phyloP scores from a whole-genome alignment of 495 filamentous ascomycete species.

The Letharia lupina region DNA sequence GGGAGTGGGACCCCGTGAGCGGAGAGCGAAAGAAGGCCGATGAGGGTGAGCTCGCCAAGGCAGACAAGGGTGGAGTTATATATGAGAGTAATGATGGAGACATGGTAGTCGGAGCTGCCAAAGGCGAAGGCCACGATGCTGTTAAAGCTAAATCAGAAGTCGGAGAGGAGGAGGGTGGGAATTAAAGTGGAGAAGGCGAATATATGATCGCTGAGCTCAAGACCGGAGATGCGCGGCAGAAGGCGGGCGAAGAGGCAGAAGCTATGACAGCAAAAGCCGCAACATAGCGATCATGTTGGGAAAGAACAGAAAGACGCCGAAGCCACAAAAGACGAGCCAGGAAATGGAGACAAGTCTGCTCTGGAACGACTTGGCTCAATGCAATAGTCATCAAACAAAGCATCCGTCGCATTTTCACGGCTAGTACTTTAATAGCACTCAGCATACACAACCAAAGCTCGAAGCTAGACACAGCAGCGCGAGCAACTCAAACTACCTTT shows the following conservation, averaged over 20 bases:
- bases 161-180: background rate
- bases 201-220: background rate
- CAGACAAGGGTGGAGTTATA: constrained; percentile 50
- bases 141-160: background rate
- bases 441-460: too few relatives aligned
- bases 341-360: background rate
- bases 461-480: too few relatives aligned
- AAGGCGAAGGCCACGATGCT: background rate
- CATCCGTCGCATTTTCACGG: too few relatives aligned
- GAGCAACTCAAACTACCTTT: too few relatives aligned
- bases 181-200: background rate
- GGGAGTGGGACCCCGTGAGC: constrained; percentile 67
- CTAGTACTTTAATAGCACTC: too few relatives aligned
- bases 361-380: too few relatives aligned
- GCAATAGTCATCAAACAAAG: too few relatives aligned
- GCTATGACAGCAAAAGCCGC: background rate
- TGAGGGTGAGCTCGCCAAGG: constrained; percentile 49
- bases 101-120: background rate
- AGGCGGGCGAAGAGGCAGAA: background rate
- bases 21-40: constrained; percentile 52
- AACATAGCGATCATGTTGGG: background rate
- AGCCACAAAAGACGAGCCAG: background rate
- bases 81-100: constrained; percentile 49
- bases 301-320: background rate
- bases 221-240: background rate